phyloP scores from a whole-genome alignment of 192 early-diverging fungal species.

The Coemansia biformis region DNA sequence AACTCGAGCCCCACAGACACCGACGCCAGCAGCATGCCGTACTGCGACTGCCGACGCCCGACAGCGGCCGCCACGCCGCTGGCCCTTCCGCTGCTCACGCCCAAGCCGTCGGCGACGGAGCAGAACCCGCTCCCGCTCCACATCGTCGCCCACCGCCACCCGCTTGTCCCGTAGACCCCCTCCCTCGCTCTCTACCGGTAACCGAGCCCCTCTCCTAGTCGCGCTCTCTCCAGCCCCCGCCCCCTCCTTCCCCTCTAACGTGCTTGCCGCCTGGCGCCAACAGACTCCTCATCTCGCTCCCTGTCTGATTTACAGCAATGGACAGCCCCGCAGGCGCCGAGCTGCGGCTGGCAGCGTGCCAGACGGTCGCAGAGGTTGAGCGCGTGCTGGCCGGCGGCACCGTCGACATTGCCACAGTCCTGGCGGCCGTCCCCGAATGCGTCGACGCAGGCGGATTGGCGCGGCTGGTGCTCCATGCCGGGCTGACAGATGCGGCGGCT shows the following conservation, averaged over 20 bases:
- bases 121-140: conserved; percentile 1
- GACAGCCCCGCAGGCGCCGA: too few relatives aligned
- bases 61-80: too few relatives aligned
- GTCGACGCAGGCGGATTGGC: conserved; percentile 13
- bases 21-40: neutral
- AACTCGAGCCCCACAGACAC: conserved; percentile 17
- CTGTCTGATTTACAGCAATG: neutral
- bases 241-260: neutral
- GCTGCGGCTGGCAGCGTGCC: conserved; percentile 16
- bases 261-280: neutral
- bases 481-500: neutral
- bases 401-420: conserved; percentile 8
- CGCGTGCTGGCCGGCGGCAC: conserved; percentile 2
- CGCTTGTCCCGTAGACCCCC: conserved; percentile 4
- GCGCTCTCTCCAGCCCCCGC: too few relatives aligned
- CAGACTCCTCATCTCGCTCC: neutral
- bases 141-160: conserved; percentile 11
- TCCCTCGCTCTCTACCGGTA: neutral
- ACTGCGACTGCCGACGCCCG: neutral
- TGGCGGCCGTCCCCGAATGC: conserved; percentile 22
- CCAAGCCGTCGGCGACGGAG: conserved; percentile 1
- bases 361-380: conserved; percentile 1
- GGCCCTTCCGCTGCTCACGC: conserved; percentile 2
- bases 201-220: too few relatives aligned
- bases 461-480: neutral